Conservation (phyloP, 306 rosid species). For the Gynostemma pentaphyllum region DNA sequence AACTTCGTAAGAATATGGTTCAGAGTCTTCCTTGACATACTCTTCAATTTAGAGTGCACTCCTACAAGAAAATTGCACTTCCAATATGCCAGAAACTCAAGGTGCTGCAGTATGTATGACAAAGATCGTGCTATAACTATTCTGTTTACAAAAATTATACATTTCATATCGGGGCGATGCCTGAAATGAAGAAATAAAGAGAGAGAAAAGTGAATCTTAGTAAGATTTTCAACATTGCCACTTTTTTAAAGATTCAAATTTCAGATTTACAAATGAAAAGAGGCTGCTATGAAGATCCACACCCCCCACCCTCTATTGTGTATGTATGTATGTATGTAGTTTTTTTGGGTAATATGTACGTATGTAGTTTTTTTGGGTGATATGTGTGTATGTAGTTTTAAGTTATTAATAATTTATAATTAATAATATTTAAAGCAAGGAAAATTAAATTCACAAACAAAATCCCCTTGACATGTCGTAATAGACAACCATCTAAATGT, state of each 20-base stretch:
- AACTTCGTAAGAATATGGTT: conserved; percentile 58
- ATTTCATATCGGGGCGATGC: conserved; percentile 56
- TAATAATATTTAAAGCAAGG: neutral
- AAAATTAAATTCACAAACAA: neutral
- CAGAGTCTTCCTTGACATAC: conserved; percentile 69
- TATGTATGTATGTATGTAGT: neutral
- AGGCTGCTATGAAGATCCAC: neutral
- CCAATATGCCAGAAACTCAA: conserved; percentile 59
- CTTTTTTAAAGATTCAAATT: neutral
- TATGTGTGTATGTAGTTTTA: neutral
- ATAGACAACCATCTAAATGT: neutral
- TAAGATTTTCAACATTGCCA: neutral
- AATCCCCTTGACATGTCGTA: neutral
- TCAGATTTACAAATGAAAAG: neutral
- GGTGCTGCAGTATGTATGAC: conserved; percentile 51
- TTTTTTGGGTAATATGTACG: no score
- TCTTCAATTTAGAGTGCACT: conserved; percentile 61
- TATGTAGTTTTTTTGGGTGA: no score
- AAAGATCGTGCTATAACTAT: conserved; percentile 75
- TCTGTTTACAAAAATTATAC: conserved; percentile 87
- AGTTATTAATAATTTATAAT: neutral
- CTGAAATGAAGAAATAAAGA: conserved; percentile 31
- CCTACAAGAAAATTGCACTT: conserved; percentile 76
- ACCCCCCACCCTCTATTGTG: neutral
- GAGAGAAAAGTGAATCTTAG: conserved; percentile 12